Conservation (phyloP, 2,329 filamentous ascomycete species). For the Penicillium italicum region DNA sequence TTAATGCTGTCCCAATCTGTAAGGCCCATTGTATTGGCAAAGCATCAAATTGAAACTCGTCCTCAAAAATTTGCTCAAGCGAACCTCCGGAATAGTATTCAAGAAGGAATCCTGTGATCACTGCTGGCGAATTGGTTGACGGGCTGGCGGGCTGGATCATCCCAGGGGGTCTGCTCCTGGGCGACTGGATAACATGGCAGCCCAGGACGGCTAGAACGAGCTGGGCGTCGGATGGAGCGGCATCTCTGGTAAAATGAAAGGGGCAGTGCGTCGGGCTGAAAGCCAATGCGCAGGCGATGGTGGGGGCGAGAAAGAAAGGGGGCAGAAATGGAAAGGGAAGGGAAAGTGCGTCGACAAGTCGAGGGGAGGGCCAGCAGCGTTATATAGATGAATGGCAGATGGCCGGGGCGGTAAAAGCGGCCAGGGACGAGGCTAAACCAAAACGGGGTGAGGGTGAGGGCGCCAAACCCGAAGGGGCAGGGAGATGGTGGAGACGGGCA, state of each 20-base stretch:
- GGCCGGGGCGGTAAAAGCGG: constrained; percentile 20
- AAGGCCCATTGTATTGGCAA: constrained; percentile 9
- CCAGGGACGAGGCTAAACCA: constrained; percentile 13
- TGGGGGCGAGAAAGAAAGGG: too few relatives aligned
- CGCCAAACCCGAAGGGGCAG: constrained; percentile 18
- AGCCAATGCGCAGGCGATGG: too few relatives aligned
- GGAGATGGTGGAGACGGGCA: constrained; percentile 10
- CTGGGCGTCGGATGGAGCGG: too few relatives aligned
- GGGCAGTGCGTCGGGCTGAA: too few relatives aligned
- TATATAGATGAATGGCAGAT: constrained; percentile 27
- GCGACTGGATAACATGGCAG: too few relatives aligned
- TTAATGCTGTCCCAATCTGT: constrained; percentile 11
- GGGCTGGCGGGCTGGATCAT: too few relatives aligned
- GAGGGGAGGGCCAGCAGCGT: too few relatives aligned
- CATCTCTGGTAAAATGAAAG: too few relatives aligned
- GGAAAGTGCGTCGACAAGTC: too few relatives aligned
- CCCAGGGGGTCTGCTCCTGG: too few relatives aligned
- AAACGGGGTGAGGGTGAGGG: constrained; percentile 9
- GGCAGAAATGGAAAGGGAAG: too few relatives aligned
- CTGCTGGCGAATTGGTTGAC: background rate
- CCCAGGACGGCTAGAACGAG: too few relatives aligned
- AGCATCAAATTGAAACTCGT: background rate
- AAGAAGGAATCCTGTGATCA: constrained; percentile 18
- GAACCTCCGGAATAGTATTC: constrained; percentile 18
- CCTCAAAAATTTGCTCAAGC: constrained; percentile 9